Percentiles rank a stretch among this genome's conserved stretches.
Conservation (phyloP, 73 alveolate genomes). For the Paraurostyla sp. region DNA sequence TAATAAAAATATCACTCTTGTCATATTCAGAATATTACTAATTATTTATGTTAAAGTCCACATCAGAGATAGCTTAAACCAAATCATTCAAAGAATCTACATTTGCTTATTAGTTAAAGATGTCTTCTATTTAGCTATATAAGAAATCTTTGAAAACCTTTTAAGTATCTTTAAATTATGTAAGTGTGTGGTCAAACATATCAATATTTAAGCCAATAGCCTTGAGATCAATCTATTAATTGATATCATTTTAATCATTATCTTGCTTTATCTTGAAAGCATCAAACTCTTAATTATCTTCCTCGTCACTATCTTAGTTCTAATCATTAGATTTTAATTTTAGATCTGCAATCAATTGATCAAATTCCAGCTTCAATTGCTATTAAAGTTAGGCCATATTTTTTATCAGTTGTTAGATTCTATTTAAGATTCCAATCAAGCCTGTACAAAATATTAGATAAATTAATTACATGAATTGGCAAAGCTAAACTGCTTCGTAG, state of each 20-base stretch:
- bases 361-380: constrained; percentile 28
- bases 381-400: constrained; percentile 25
- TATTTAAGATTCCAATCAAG: constrained; percentile 38
- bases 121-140: neutral
- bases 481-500: neutral
- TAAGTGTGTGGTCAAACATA: constrained; percentile 39
- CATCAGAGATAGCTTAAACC: neutral
- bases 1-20: constrained; percentile 4
- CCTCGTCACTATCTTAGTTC: neutral
- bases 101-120: neutral
- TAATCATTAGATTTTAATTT: neutral
- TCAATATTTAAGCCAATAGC: constrained; percentile 31
- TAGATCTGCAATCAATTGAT: constrained; percentile 26
- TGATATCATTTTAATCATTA: neutral
- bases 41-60: constrained; percentile 21
- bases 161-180: constrained; percentile 34
- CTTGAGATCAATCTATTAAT: neutral
- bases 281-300: neutral
- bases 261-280: neutral
- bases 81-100: constrained; percentile 9
- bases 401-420: constrained; percentile 5
- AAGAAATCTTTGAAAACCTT: constrained; percentile 12
- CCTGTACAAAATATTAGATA: neutral
- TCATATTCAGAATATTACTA: constrained; percentile 27
- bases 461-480: constrained; percentile 55